Evolutionary conservation across 164 flowering plant species (phyloP).

Genomic region (Sedum album): DNA sequence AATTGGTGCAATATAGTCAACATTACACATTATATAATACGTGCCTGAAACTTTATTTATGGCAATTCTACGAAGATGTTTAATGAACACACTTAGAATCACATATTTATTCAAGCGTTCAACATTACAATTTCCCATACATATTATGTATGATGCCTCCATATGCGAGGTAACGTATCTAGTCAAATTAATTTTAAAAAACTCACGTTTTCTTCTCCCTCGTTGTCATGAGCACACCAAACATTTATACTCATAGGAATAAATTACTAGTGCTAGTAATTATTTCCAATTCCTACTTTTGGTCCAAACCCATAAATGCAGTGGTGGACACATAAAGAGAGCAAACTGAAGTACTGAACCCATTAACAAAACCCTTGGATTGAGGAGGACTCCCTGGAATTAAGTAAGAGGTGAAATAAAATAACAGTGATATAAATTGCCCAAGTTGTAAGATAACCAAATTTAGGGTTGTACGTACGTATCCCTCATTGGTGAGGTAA

Average conservation of each 20-base stretch:
- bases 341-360: no score
- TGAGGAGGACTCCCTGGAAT: neutral
- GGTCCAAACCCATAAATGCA: neutral
- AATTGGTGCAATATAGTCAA: no score
- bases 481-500: neutral
- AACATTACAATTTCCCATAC: neutral
- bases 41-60: neutral
- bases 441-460: neutral
- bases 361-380: neutral
- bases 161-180: neutral
- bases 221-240: neutral
- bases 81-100: neutral
- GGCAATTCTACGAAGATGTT: neutral
- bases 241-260: neutral
- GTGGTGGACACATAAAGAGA: no score
- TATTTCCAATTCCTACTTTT: neutral
- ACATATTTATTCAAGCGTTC: no score
- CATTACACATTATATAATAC: neutral
- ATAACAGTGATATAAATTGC: neutral
- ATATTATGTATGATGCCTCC: neutral
- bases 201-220: neutral
- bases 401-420: constrained; percentile 6
- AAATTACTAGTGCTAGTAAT: neutral
- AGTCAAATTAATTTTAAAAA: neutral
- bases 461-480: neutral